Base-by-base conservation (phyloP, 2,329 filamentous ascomycete genomes). In the Botryosphaeria agaves region DNA sequence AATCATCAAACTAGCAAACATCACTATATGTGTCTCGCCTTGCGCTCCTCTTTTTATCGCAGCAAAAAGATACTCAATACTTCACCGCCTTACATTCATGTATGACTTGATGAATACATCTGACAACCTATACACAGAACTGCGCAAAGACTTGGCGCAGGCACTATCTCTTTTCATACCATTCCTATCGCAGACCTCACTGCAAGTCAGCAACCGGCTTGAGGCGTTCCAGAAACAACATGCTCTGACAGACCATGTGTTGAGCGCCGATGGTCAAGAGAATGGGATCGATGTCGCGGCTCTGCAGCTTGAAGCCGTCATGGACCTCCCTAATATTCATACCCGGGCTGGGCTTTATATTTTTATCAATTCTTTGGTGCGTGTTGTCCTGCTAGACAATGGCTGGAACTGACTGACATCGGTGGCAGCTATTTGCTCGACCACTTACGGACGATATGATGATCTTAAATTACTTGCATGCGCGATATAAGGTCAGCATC, bases 311-410 rank as follows among this genome's bases (percentile, higher is more conserved):
- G 62, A 69, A 36, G 53, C 59, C 9, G 47, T 74, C 7, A 58
- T 68, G 16, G 80, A 91, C 29, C 55, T 85, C 7, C 77, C 78
- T 3, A 60, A 72, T 18, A 61, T 76, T 28, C 83, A 81, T 40
- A 81, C 83, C 3, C 69, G 83, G 49, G 79, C 81, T 30, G 84
- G 80, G 4, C 61, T 93, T 32, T 93, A 89, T 46, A 64, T 92
- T 5, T 89, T 87, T 48, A 59, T 94, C 6, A 89, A 84, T 47
- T 73, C 83, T 32, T 66, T 79, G 48, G 79, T 89, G 59, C 40
- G 71, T 48, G 5, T 6, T n/a, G n/a, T n/a, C n/a, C n/a, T n/a
- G n/a, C n/a, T n/a, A n/a, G n/a, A n/a, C n/a, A n/a, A n/a, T n/a
- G n/a, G n/a, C n/a, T n/a, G n/a, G n/a, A n/a, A n/a, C n/a, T n/a